Conservation (phyloP, 2,329 filamentous ascomycete genomes). For the Aspergillus jensenii region DNA sequence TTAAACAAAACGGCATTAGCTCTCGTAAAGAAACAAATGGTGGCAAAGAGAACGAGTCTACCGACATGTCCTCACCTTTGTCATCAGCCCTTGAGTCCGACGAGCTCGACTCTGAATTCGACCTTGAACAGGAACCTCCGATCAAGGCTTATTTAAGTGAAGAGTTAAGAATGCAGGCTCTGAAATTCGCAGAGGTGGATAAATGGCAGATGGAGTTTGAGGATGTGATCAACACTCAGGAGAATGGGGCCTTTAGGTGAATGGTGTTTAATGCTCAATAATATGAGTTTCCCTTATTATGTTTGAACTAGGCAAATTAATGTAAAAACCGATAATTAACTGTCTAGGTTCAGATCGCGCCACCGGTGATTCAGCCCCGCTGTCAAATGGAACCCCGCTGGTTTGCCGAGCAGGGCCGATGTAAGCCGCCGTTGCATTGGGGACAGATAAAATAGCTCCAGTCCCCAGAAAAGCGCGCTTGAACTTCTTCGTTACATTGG, state of each 20-base stretch:
- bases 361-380: neutral
- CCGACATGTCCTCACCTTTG: conserved; percentile 29
- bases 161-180: conserved; percentile 35
- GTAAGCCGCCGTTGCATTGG: conserved; percentile 2
- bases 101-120: conserved; percentile 24
- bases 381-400: conserved; percentile 1
- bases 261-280: neutral
- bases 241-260: conserved; percentile 18
- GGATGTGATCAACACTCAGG: conserved; percentile 34
- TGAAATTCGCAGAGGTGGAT: conserved; percentile 44
- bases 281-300: neutral
- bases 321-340: neutral
- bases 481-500: neutral
- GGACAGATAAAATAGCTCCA: neutral
- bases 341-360: neutral
- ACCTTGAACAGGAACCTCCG: conserved; percentile 8
- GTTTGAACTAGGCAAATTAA: neutral
- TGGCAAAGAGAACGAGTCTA: conserved; percentile 34
- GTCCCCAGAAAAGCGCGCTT: neutral
- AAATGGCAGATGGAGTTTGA: conserved; percentile 47
- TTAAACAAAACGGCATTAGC: neutral
- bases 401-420: neutral
- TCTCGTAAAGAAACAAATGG: conserved; percentile 12
- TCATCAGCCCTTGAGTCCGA: conserved; percentile 36
- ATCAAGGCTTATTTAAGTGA: conserved; percentile 30